Conservation (phyloP, 164 flowering plant genomes). For the Macadamia integrifolia region DNA sequence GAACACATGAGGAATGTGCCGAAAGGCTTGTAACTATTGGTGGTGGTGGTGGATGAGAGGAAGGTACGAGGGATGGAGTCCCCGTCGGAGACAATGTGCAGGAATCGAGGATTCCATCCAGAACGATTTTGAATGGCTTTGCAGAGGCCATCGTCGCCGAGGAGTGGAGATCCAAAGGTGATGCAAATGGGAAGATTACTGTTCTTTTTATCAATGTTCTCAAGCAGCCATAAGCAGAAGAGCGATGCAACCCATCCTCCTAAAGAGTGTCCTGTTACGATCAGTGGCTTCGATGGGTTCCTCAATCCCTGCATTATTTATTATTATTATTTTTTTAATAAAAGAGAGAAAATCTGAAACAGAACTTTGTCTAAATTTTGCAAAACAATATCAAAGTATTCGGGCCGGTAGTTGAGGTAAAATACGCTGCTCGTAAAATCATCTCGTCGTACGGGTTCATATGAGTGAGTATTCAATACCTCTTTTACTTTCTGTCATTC, state of each 20-base stretch:
- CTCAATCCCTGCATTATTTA: too few species aligned
- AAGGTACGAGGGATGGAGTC: constrained; percentile 28
- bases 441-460: too few species aligned
- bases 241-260: constrained; percentile 53
- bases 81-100: constrained; percentile 26
- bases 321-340: too few species aligned
- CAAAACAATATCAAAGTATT: too few species aligned
- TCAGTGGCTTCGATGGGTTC: constrained; percentile 4
- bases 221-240: constrained; percentile 41
- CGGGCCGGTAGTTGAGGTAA: too few species aligned
- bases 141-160: constrained; percentile 31
- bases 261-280: constrained; percentile 37
- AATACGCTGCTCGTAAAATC: too few species aligned
- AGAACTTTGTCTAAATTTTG: too few species aligned
- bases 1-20: constrained; percentile 41
- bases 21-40: constrained; percentile 31
- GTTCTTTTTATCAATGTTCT: constrained; percentile 8
- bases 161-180: constrained; percentile 45
- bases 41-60: too few species aligned
- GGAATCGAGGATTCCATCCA: constrained; percentile 33
- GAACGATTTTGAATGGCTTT: constrained; percentile 20
- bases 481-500: too few species aligned
- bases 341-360: too few species aligned
- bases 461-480: too few species aligned
- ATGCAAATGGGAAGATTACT: constrained; percentile 34